Base-by-base conservation (phyloP, 495 filamentous ascomycete species). In the Articulospora tetracladia region DNA sequence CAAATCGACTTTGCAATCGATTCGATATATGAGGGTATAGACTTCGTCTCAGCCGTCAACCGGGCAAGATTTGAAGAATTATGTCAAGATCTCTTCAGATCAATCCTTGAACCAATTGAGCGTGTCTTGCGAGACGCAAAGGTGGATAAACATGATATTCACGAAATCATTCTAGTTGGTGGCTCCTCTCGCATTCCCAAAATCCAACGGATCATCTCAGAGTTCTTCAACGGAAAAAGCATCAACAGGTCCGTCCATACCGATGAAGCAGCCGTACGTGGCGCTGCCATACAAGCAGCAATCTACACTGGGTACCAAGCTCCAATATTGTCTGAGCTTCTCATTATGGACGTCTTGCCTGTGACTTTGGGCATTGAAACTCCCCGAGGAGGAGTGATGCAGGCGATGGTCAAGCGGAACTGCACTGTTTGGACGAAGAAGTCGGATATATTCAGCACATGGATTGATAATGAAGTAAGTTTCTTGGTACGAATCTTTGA, bases 171-270 rank as follows among this genome's bases (percentile, higher is more conserved):
- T 62, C 86, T 98, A 58, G 94, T 98, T 70, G 94, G 94, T 81
- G 94, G 94, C 66, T 97, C 94, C 27, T 97, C 94, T 61, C 94
- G 94, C 89, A 98, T 98, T 66, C 94, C 94, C 63, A 88, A 90
- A 76, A 92, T 98, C 73, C 94, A 98, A 84, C 97, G 97, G 84
- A 84, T 97, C 58, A 89, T 98, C 62, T 92, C 89, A 77, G 93
- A 98, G 75, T 96, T 94, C 85, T 98, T 98, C 81, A 93, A 96
- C 73, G 93, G 93, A 65, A 97, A 97, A 87, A 94, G 97, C 82
- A 90, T 95, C 64, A 93, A 96, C 81, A 96, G 96, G 85, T 96
- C 91, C 76, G 97, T 97, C 83, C 97, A 97, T 83, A 93, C 93
- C 65, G 93, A 98, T 72, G 92, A 97, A 80, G 93, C 93, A 70